A percentile compares a stretch with the other conserved stretches of the same genome.
These are phyloP conservation scores for Paratinospora sagittata DNA, from an alignment of 164 flowering plant genomes.

Conservation along the genomic window DNA sequence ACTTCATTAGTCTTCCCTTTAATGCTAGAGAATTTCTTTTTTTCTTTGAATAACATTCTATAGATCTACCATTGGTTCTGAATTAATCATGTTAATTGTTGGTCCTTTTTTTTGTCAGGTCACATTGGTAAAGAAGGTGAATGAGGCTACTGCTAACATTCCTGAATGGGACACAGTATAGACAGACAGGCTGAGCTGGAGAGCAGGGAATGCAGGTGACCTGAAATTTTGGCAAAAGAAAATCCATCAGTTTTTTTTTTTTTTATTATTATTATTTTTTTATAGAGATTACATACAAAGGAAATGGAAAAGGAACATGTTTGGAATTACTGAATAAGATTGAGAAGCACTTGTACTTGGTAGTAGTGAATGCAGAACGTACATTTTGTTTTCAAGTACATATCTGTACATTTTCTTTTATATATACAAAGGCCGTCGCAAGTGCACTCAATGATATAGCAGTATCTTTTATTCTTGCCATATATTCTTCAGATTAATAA, in stretches of 20 bases:
- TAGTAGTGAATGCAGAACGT: not conserved
- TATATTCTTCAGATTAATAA: not conserved
- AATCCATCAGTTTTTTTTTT: not conserved
- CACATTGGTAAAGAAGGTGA: conserved; percentile 52
- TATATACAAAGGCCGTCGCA: not conserved
- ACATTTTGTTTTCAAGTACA: not conserved
- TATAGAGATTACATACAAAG: conserved; percentile 7
- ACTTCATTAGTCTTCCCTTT: not conserved
- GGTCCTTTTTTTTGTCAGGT: conserved; percentile 42
- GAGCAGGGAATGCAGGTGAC: not conserved
- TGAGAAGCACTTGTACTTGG: not conserved
- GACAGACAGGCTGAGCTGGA: not conserved
- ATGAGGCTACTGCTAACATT: conserved; percentile 62
- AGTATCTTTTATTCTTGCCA: not conserved
- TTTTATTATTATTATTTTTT: not conserved
- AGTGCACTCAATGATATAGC: not conserved
- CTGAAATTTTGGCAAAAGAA: not conserved
- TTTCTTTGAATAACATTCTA: not conserved
- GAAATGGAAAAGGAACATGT: not conserved
- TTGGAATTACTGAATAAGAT: not conserved
- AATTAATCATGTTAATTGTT: not conserved
- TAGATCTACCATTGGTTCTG: not conserved
- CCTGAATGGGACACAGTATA: conserved; percentile 48
- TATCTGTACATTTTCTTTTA: not conserved
- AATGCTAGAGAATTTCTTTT: not conserved